Evolutionary conservation across 2,329 filamentous ascomycete species (phyloP).

Genomic region (Paraconiothyrium sp.): DNA sequence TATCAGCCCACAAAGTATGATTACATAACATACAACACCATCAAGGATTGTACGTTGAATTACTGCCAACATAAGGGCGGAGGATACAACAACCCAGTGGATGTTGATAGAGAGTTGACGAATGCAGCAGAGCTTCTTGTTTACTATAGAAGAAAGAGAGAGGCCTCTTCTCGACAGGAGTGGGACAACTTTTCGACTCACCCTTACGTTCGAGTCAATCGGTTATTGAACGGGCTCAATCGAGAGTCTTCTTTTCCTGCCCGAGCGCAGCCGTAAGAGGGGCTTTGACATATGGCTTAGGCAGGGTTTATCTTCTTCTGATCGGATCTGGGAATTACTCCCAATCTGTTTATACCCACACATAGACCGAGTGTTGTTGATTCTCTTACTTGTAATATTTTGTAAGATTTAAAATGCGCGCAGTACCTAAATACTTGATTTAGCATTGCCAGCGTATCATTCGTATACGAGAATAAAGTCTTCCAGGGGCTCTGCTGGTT

Average conservation of each 20-base stretch:
- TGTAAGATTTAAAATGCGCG: no score
- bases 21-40: background rate
- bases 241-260: background rate
- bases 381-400: no score
- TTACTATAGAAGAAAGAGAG: constrained; percentile 4
- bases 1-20: background rate
- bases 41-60: background rate
- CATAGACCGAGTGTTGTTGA: no score
- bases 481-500: no score
- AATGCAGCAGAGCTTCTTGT: constrained; percentile 1
- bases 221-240: background rate
- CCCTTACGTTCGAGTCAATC: background rate
- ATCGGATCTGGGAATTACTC: no score
- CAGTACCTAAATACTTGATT: no score
- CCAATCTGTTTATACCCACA: no score
- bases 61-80: background rate
- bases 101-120: background rate
- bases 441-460: no score
- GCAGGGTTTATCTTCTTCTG: no score
- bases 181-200: background rate
- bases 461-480: no score
- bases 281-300: no score
- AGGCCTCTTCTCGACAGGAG: background rate
- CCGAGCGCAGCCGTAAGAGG: background rate
- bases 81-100: background rate